These are phyloP conservation scores for Pseudophaeomoniella oleicola DNA, from an alignment of 2,329 filamentous ascomycete species.

Conservation along the genomic window DNA sequence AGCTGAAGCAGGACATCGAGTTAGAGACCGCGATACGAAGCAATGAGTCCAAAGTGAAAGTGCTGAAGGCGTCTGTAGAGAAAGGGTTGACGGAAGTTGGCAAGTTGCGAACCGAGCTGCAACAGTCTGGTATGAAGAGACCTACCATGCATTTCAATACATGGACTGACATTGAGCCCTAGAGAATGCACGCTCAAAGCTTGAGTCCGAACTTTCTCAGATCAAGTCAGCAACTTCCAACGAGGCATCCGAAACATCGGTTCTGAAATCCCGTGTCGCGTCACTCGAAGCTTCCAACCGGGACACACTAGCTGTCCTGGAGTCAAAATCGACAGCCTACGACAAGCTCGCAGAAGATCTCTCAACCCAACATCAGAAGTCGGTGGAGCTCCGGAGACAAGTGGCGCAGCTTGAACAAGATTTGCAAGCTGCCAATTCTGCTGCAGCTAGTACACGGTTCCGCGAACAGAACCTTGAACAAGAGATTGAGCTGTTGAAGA, in stretches of 20 bases:
- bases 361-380: slow-evolving; percentile 76
- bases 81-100: slow-evolving; percentile 74
- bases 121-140: slow-evolving; percentile 55
- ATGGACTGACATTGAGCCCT: slow-evolving; percentile 9
- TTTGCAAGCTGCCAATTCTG: slow-evolving; percentile 66
- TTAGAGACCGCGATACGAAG: slow-evolving; percentile 78
- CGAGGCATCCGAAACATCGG: slow-evolving; percentile 52
- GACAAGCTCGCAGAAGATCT: slow-evolving; percentile 77
- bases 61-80: slow-evolving; percentile 66
- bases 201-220: slow-evolving; percentile 70
- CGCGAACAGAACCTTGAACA: slow-evolving; percentile 81
- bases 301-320: slow-evolving; percentile 75
- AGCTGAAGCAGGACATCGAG: slow-evolving; percentile 80
- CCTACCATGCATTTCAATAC: neutral
- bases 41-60: slow-evolving; percentile 68
- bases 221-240: slow-evolving; percentile 60
- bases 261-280: slow-evolving; percentile 66
- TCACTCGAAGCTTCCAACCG: slow-evolving; percentile 85
- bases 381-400: slow-evolving; percentile 69
- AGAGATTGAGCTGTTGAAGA: slow-evolving; percentile 75
- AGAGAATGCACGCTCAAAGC: slow-evolving; percentile 62
- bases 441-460: slow-evolving; percentile 71
- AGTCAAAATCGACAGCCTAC: slow-evolving; percentile 77
- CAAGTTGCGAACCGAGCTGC: slow-evolving; percentile 65
- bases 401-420: slow-evolving; percentile 69